phyloP scores from a whole-genome alignment of 495 filamentous ascomycete genomes.

The Venustampulla echinocandica region DNA sequence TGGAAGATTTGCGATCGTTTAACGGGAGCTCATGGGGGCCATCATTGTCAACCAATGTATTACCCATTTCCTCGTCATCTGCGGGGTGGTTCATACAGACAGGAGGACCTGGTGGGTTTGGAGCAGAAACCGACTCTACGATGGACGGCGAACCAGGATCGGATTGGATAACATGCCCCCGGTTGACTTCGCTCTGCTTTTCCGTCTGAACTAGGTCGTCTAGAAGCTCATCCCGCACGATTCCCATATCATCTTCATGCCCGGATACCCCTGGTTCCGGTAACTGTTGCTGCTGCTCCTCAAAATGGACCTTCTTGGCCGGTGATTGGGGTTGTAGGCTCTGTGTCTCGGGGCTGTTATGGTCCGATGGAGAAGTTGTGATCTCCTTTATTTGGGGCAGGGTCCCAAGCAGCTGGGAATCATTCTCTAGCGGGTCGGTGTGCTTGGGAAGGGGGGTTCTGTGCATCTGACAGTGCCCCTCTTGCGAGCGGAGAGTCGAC shows the following conservation, averaged over 20 bases:
- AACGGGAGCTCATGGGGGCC: neutral
- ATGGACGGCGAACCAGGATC: neutral
- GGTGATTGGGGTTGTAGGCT: neutral
- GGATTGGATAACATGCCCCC: neutral
- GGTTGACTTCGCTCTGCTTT: neutral
- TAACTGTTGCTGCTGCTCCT: neutral
- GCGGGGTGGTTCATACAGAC: neutral
- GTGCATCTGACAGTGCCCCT: neutral
- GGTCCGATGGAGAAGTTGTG: neutral
- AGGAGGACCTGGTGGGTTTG: neutral
- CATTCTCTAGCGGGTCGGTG: neutral
- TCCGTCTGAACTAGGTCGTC: neutral
- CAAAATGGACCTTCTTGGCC: conserved; percentile 1
- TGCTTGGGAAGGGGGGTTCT: neutral
- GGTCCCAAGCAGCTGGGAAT: neutral
- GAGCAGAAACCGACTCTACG: neutral
- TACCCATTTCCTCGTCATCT: neutral
- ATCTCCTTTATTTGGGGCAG: neutral
- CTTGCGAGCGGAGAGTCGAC: neutral
- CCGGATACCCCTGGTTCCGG: neutral
- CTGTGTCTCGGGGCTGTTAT: neutral
- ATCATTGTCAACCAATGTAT: neutral
- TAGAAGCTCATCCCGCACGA: neutral
- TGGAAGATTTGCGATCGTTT: neutral
- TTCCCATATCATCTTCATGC: neutral